phyloP scores from a whole-genome alignment of 495 filamentous ascomycete species.

The Entonaema liquescens region DNA sequence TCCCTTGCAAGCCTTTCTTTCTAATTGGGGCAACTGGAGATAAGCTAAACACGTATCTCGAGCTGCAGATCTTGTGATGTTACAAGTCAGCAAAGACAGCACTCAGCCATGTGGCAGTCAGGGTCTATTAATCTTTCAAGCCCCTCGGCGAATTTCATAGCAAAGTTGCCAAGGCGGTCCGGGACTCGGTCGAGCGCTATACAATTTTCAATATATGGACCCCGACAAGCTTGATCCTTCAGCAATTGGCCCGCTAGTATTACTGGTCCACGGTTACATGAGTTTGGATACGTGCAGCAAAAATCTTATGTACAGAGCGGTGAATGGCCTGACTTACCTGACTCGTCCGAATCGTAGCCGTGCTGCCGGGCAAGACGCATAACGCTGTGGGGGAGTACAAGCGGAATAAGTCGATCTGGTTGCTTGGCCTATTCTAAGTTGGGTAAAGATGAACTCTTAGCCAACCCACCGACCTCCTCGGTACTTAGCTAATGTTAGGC shows the following conservation, averaged over 20 bases:
- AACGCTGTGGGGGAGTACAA: slow-evolving; percentile 13
- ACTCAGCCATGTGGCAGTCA: slow-evolving; percentile 19
- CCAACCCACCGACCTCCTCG: background rate
- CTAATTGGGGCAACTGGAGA: background rate
- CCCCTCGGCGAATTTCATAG: slow-evolving; percentile 7
- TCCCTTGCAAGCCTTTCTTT: background rate
- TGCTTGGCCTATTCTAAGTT: slow-evolving; percentile 20
- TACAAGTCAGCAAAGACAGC: background rate
- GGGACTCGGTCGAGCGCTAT: slow-evolving; percentile 29
- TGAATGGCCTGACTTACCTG: slow-evolving; percentile 38
- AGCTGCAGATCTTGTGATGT: slow-evolving; percentile 15
- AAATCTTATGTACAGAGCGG: slow-evolving; percentile 19
- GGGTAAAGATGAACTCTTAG: slow-evolving; percentile 26
- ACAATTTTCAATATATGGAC: background rate
- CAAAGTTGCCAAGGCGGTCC: slow-evolving; percentile 35
- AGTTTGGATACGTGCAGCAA: slow-evolving; percentile 21
- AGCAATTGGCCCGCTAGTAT: slow-evolving; percentile 15
- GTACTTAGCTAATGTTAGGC: background rate
- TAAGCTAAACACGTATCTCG: slow-evolving; percentile 10
- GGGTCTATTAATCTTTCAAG: slow-evolving; percentile 30
- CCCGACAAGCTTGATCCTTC: slow-evolving; percentile 7
- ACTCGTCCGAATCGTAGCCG: slow-evolving; percentile 1
- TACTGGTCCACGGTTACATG: background rate
- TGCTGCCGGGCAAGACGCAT: slow-evolving; percentile 12
- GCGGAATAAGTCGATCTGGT: slow-evolving; percentile 9